Evolutionary conservation across 2,329 filamentous ascomycete genomes (phyloP).

Genomic region (Aspergillus sp.): DNA sequence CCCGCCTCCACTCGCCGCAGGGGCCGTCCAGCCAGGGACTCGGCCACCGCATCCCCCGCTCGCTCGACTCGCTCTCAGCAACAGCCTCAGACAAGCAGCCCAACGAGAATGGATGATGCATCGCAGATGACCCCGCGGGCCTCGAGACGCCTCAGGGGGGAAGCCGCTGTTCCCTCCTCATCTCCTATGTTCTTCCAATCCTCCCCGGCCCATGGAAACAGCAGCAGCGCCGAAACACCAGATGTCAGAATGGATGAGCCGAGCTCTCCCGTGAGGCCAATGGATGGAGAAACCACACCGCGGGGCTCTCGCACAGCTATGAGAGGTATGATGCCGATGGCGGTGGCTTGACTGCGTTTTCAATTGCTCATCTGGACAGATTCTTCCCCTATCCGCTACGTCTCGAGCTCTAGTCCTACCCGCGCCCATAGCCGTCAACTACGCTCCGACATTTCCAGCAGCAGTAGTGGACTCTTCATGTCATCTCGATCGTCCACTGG

Average conservation of each 20-base stretch:
- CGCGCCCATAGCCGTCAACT: constrained; percentile 53
- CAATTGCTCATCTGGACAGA: constrained; percentile 50
- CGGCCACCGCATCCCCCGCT: constrained; percentile 39
- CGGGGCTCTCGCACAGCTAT: constrained; percentile 35
- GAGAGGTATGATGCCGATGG: constrained; percentile 34
- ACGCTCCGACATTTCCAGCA: constrained; percentile 72
- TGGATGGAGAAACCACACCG: constrained; percentile 43
- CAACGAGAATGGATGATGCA: constrained; percentile 19
- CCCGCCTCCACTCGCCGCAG: constrained; percentile 41
- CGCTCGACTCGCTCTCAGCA: constrained; percentile 31
- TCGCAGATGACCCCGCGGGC: constrained; percentile 46
- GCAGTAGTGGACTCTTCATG: constrained; percentile 85
- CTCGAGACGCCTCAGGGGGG: constrained; percentile 39
- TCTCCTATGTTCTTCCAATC: constrained; percentile 78
- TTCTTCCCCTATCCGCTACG: constrained; percentile 89
- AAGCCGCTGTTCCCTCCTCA: constrained; percentile 56
- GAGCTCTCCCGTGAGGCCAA: constrained; percentile 48
- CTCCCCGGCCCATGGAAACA: constrained; percentile 51
- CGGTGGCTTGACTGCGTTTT: not conserved
- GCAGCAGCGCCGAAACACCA: constrained; percentile 38
- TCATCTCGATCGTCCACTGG: constrained; percentile 53
- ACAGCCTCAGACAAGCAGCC: constrained; percentile 32
- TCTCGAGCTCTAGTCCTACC: constrained; percentile 83
- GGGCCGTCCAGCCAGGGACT: constrained; percentile 39
- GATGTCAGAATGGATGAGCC: constrained; percentile 43